Base-by-base conservation (phyloP, 306 rosid genomes). In the Hippophae tibetana region DNA sequence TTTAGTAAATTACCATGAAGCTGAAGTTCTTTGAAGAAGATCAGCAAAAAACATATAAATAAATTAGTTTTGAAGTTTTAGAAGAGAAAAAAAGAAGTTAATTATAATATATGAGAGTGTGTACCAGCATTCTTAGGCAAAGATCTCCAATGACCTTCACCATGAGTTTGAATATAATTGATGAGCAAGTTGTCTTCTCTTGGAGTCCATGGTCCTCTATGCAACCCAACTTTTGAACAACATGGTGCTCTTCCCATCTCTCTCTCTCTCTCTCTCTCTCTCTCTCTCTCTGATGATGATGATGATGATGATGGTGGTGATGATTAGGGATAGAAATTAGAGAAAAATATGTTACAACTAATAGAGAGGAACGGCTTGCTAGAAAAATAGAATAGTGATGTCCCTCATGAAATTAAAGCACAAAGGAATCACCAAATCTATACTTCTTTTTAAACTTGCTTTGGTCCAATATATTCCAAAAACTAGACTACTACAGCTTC, bases 141-240 rank as follows among this genome's bases (percentile, higher is more conserved):
- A 31, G 89, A 79, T 70, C 79, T 66, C 96, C 96, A 88, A 47
- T 72, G 89, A 62, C 96, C 89, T 78, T 84, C 89, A 0, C 94
- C 94, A 62, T 84, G 78, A 61, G 78, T 72, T 63, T 76, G 87
- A 60, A 88, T 80, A 43, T 80, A 82, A 8, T 78, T 79, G 14
- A 78, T 65, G 65, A 88, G 94, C 67, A 82, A 71, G 68, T 82
- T 78, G 66, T 88, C 94, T 80, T 84, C 96, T 47, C 71, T 61
- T 2, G 79, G 67, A n/a, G 89, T 82, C 96, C 94, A 88, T 56
- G 94, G 81, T 38, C 96, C 96, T 82, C 79, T 82, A 13, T 72
- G 89, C 72, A 88, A 42, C 3, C 94, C 89, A 13, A 75, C 78
- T 55, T 80, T 78, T 3, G 93, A 72, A 70, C 87, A 80, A 60